Evolutionary conservation across 176 grass and related monocot species (phyloP).

Genomic region (Otatea glauca): DNA sequence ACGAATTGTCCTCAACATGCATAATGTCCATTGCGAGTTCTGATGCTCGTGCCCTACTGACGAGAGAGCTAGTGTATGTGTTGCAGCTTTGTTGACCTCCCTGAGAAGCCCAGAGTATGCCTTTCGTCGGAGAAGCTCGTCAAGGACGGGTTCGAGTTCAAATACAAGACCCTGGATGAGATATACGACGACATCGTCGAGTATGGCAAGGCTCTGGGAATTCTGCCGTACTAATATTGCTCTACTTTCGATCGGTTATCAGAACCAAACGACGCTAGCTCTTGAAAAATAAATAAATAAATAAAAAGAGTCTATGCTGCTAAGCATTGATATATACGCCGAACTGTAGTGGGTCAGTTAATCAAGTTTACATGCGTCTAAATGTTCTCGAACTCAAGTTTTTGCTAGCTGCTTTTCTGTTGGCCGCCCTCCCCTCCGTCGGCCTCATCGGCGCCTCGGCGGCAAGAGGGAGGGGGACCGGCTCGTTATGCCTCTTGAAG

Average conservation of each 20-base stretch:
- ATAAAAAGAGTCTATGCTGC: too few species aligned
- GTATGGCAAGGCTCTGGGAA: conserved; percentile 43
- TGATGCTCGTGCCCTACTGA: background rate
- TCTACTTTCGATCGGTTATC: background rate
- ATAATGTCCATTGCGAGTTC: background rate
- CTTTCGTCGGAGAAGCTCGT: conserved; percentile 57
- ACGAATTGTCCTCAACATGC: background rate
- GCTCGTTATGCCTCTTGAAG: too few species aligned
- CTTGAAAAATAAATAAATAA: too few species aligned
- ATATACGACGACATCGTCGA: conserved; percentile 40
- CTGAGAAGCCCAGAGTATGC: conserved; percentile 45
- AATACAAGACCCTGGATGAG: conserved; percentile 49
- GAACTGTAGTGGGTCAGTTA: too few species aligned
- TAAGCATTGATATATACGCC: too few species aligned
- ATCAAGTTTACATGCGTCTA: too few species aligned
- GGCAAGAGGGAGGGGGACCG: too few species aligned
- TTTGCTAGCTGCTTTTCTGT: too few species aligned
- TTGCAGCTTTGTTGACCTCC: conserved; percentile 46
- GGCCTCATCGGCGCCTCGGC: too few species aligned
- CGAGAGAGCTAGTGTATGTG: background rate
- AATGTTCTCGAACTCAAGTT: too few species aligned
- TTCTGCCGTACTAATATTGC: background rate
- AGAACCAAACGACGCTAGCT: background rate
- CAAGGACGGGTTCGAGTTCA: conserved; percentile 62
- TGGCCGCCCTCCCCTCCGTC: too few species aligned